Percentiles rank a stretch among this genome's conserved stretches.
Conservation (phyloP, 139 green algal genomes). For the Picochlorum sp. region DNA sequence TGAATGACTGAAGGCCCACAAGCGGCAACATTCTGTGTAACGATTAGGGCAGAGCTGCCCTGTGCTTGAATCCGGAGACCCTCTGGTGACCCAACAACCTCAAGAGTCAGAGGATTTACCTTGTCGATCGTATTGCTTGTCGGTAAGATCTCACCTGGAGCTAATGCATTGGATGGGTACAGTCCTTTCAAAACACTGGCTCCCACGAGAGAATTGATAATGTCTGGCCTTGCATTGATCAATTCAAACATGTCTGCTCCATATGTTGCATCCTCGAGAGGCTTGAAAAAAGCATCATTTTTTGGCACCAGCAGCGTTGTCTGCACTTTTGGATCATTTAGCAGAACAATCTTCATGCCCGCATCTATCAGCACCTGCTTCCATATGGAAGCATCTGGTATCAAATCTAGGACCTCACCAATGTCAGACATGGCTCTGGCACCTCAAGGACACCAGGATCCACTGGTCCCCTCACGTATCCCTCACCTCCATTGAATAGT, state of each 20-base stretch:
- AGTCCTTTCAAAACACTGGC: conserved; percentile 16
- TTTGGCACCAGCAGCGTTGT: conserved; percentile 26
- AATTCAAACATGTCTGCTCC: conserved; percentile 13
- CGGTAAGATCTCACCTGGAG: neutral
- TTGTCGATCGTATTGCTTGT: conserved; percentile 27
- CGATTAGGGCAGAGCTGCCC: conserved; percentile 10
- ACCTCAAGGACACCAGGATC: neutral
- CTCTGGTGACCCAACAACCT: neutral
- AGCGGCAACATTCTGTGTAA: conserved; percentile 22
- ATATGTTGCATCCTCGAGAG: conserved; percentile 8
- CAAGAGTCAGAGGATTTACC: conserved; percentile 5
- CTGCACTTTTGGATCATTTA: conserved; percentile 1
- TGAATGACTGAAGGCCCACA: conserved; percentile 32
- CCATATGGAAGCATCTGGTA: conserved; percentile 22
- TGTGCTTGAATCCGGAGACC: conserved; percentile 14
- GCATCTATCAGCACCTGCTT: conserved; percentile 11
- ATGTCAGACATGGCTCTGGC: conserved; percentile 15
- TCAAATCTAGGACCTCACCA: conserved; percentile 13
- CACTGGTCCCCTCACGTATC: no score
- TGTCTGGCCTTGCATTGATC: conserved; percentile 11
- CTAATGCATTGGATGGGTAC: conserved; percentile 16
- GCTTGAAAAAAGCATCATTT: conserved; percentile 10
- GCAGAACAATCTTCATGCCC: conserved; percentile 7
- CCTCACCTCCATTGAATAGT: no score
- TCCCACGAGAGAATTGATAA: conserved; percentile 14